Evolutionary conservation across 1,284 basidiomycete species (phyloP), one percentile per base, ranked within the genome.

Genomic region (Afroboletus lepidellus): DNA sequence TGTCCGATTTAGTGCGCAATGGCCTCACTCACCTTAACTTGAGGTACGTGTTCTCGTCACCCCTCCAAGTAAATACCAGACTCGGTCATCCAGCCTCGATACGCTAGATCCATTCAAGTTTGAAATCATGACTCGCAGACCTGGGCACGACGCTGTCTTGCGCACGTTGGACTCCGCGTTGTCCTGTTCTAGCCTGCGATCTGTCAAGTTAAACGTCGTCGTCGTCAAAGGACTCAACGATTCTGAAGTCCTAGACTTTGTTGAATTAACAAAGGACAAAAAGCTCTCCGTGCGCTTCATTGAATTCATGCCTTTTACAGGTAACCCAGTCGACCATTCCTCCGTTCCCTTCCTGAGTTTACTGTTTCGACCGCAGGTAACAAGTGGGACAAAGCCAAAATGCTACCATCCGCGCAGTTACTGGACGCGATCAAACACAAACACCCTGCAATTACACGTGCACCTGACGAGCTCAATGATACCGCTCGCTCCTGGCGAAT

Each of bases 291-390:
- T 94, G 21, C 83, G 93, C 18, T 93, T 95, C 68, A 94, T 94
- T 54, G 92, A 94, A 69, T 94, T 92, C 66, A 94, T 95, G 93
- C 92, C 92, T 8, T 95, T 95, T 66, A 87, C 85, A 63, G 90
- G 87, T 87, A 60, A 61, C 70, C n/a, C 66, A 21, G 48, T 46
- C 48, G 3, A 41, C 8, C 48, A 25, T 29, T 32, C 23, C 13
- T 34, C 23, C 7, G 5, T 44, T 48, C 48, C 48, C 36, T 54
- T 48, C 47, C 45, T 51, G 36, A 41, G 25, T 25, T 21, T 2
- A 8, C n/a, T 33, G 25, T 55, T 51, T 20, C 30, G 24, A 39
- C 37, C 24, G 25, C 23, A 58, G 89, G 90, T 34, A 94, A 94
- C 63, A 85, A 87, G 67, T 94, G 92, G 92, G 83, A 89, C 60